phyloP scores from a whole-genome alignment of 345 rosid species.

The Populus pruinosa region DNA sequence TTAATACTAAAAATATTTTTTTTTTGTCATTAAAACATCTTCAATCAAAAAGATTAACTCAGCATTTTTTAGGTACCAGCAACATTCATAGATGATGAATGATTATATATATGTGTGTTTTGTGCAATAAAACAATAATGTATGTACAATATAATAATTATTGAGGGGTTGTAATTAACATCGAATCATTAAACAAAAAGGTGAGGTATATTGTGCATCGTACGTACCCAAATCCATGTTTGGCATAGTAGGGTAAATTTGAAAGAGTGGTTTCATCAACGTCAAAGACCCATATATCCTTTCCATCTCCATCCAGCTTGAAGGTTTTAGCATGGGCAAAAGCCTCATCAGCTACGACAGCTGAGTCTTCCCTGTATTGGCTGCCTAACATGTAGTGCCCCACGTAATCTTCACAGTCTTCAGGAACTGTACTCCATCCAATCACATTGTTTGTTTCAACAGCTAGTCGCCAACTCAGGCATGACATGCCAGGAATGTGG shows the following conservation, averaged over 20 bases:
- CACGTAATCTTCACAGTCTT: constrained; percentile 37
- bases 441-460: constrained; percentile 53
- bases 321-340: constrained; percentile 36
- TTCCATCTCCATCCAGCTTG: constrained; percentile 29
- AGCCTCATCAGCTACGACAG: constrained; percentile 36
- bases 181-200: background rate
- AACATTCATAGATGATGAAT: no score
- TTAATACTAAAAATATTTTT: no score
- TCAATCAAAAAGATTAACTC: no score
- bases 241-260: constrained; percentile 33
- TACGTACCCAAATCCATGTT: constrained; percentile 38
- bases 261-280: constrained; percentile 47
- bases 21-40: no score
- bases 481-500: constrained; percentile 18
- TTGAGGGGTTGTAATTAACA: no score
- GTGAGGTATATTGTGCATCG: background rate
- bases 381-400: constrained; percentile 40
- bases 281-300: constrained; percentile 45
- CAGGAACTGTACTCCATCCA: constrained; percentile 41
- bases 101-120: no score
- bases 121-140: no score
- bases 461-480: constrained; percentile 60
- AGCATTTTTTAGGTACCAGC: no score
- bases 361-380: constrained; percentile 46
- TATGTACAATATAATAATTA: no score